Base-by-base conservation (phyloP, 2,329 filamentous ascomycete genomes). In the Mollisia scopiformis region DNA sequence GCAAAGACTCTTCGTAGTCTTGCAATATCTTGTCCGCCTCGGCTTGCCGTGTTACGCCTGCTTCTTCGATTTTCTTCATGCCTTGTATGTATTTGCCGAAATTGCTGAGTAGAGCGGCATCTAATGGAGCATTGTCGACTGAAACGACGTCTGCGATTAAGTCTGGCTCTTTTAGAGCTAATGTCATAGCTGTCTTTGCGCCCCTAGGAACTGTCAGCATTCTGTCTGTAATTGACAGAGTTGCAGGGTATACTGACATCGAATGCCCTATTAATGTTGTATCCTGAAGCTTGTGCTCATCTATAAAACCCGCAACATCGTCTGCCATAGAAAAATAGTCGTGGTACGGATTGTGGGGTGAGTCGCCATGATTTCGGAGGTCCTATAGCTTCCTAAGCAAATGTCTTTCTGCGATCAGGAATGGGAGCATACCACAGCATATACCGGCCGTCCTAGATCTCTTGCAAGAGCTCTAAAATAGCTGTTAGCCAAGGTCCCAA, bases 111-210 rank as follows among this genome's bases (percentile, higher is more conserved):
- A 98, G 82, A 0, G 85, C 83, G 14, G 90, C 90, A 73, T 96
- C 92, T 8, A 96, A 83, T 2, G 94, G 94, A 3, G 93, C 92
- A 73, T 98, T 98, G 78, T 98, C 94, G 13, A 98, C 93, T 1
- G 92, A 84, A 28, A 97, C 84, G 55, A 98, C 79, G 68, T 89
- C 86, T 16, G 83, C 80, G 61, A 97, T 82, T 2, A 87, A 78
- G 6, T 85, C 79, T 0, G 92, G 91, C 0, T 86, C 82, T 46
- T 84, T 80, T 35, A 98, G 84, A 3, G 92, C 92, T 61, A 97
- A 80, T 0, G 90, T 82, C 94, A 98, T 97, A 69, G 92, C 92
- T 1, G 90, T 88, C 80, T 98, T 98, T 50, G 94, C 94, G 65
- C 95, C 94, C 89, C 88, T 90, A 60, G 25, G 6, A 10, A 39